A percentile compares a stretch with the other conserved stretches of the same genome.
phyloP scores from a whole-genome alignment of 2,329 filamentous ascomycete genomes.

The Fusarium humuli region DNA sequence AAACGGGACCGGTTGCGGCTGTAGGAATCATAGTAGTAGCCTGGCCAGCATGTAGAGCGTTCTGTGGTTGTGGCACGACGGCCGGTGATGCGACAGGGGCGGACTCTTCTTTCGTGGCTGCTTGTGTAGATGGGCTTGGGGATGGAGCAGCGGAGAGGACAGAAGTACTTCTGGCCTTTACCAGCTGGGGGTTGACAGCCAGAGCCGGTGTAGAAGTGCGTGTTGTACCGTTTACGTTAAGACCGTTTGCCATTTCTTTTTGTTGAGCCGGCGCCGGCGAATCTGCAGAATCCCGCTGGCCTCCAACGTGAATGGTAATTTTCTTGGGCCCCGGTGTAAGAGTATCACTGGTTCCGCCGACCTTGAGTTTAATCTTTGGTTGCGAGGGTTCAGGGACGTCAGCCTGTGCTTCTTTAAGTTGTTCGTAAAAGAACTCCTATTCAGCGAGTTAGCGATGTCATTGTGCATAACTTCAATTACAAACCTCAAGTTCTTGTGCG shows the following conservation, averaged over 20 bases:
- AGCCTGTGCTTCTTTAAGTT: constrained; percentile 77
- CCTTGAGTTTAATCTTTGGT: constrained; percentile 84
- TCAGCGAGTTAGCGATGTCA: constrained; percentile 22
- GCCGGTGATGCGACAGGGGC: constrained; percentile 43
- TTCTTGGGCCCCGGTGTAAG: constrained; percentile 65
- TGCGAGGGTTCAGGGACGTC: constrained; percentile 78
- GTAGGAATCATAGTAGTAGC: constrained; percentile 6
- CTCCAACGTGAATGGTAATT: constrained; percentile 78
- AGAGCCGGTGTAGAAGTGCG: constrained; percentile 38
- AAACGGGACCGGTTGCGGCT: constrained; percentile 1
- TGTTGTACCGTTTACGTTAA: constrained; percentile 38
- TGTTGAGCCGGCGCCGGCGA: constrained; percentile 58
- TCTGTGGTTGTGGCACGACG: constrained; percentile 22
- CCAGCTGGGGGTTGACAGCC: constrained; percentile 42
- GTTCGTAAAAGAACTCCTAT: constrained; percentile 76
- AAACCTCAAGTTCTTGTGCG: constrained; percentile 82
- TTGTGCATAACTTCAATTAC: not conserved
- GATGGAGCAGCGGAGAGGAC: constrained; percentile 53
- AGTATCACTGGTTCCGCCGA: constrained; percentile 61
- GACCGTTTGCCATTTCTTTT: constrained; percentile 39
- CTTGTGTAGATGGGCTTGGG: constrained; percentile 58
- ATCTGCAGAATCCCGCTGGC: constrained; percentile 64
- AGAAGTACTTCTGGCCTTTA: constrained; percentile 57
- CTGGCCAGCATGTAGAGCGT: constrained; percentile 35
- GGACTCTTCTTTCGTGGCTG: constrained; percentile 53